These are phyloP conservation scores for Pichiaceae sp. DNA, from an alignment of 1,139 yeast genomes.

Conservation along the genomic window DNA sequence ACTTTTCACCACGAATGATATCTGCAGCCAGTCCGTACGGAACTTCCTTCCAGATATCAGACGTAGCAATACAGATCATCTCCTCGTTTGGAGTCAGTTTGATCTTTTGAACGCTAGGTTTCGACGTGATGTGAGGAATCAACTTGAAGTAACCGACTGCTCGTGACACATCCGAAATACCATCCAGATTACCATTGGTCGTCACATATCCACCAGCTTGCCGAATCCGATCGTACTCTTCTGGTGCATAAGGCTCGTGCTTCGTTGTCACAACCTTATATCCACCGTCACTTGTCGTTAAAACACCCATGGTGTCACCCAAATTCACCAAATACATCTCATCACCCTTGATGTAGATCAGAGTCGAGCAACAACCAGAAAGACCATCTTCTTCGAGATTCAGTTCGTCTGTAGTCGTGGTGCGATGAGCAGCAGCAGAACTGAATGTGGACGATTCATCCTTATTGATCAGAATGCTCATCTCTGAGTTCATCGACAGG, in stretches of 20 bases:
- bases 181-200: slow-evolving; percentile 80
- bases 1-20: slow-evolving; percentile 72
- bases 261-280: slow-evolving; percentile 62
- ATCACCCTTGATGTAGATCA: slow-evolving; percentile 67
- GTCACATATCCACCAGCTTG: slow-evolving; percentile 89
- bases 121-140: slow-evolving; percentile 84
- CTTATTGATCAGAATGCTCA: slow-evolving; percentile 37
- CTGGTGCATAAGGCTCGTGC: slow-evolving; percentile 76
- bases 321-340: slow-evolving; percentile 75
- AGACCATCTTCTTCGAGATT: slow-evolving; percentile 52
- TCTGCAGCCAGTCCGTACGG: slow-evolving; percentile 86
- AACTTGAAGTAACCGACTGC: slow-evolving; percentile 87
- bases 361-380: slow-evolving; percentile 84
- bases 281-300: slow-evolving; percentile 78
- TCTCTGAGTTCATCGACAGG: slow-evolving; percentile 70
- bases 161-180: slow-evolving; percentile 73
- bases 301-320: slow-evolving; percentile 82
- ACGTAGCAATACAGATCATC: slow-evolving; percentile 78
- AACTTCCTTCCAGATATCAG: slow-evolving; percentile 78
- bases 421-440: slow-evolving; percentile 27
- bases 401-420: slow-evolving; percentile 28
- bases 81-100: slow-evolving; percentile 68
- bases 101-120: slow-evolving; percentile 66
- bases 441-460: slow-evolving; percentile 24
- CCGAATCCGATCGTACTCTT: slow-evolving; percentile 81